Conservation (phyloP, 768 basidiomycete genomes). For the Tylopilus subfusipes region DNA sequence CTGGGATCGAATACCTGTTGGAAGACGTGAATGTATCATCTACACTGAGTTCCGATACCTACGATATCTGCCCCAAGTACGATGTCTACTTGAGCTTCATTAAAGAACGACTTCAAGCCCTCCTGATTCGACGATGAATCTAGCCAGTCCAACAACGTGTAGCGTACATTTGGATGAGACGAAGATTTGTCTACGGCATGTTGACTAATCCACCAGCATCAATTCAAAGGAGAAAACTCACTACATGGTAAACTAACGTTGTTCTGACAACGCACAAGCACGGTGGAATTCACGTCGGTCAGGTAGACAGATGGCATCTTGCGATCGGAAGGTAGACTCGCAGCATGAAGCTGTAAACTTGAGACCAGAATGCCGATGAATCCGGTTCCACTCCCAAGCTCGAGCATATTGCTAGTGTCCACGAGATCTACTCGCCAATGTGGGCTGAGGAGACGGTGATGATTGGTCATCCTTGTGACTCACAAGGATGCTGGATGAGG, state of each 20-base stretch:
- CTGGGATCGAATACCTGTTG: conserved; percentile 64
- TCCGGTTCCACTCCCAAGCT: conserved; percentile 76
- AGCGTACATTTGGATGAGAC: conserved; percentile 43
- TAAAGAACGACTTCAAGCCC: conserved; percentile 28
- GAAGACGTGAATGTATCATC: background rate
- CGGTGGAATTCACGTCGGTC: conserved; percentile 64
- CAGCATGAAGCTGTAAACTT: conserved; percentile 43
- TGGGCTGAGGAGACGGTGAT: background rate
- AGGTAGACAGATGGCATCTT: conserved; percentile 39
- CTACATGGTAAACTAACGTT: conserved; percentile 68
- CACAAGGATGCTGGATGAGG: conserved; percentile 56
- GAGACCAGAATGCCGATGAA: conserved; percentile 66
- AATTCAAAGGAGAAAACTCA: conserved; percentile 34
- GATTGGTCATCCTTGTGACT: conserved; percentile 1
- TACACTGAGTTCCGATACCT: conserved; percentile 11
- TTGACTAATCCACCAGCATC: background rate
- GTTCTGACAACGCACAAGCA: conserved; percentile 55
- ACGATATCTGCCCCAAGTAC: conserved; percentile 73
- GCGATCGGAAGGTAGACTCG: background rate
- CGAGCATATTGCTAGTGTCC: conserved; percentile 49
- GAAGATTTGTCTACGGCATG: conserved; percentile 50
- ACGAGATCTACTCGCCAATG: conserved; percentile 3
- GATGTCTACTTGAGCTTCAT: conserved; percentile 47
- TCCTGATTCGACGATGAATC: conserved; percentile 43
- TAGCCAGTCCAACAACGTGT: conserved; percentile 61